These are phyloP conservation scores for Xylaria sp. DNA, from an alignment of 2,329 filamentous ascomycete genomes.

Conservation along the genomic window DNA sequence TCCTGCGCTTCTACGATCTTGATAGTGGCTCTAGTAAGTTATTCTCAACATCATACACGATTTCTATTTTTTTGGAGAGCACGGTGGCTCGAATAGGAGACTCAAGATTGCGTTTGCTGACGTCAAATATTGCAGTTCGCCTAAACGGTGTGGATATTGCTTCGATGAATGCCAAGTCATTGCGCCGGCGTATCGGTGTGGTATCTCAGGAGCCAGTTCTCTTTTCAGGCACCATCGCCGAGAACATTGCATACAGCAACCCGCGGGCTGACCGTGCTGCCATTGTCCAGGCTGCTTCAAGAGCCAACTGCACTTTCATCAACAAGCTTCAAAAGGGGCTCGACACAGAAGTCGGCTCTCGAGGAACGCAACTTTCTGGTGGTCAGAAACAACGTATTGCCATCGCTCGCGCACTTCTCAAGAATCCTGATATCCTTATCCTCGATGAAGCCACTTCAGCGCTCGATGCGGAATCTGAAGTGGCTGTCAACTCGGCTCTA, in stretches of 20 bases:
- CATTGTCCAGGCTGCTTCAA: slow-evolving; percentile 78
- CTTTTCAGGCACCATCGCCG: slow-evolving; percentile 76
- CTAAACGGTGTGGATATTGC: slow-evolving; percentile 82
- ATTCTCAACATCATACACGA: background rate
- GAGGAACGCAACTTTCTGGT: slow-evolving; percentile 88
- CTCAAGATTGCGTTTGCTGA: background rate
- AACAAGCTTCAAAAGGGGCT: slow-evolving; percentile 93
- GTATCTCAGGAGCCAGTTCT: slow-evolving; percentile 94
- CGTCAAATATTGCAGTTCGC: slow-evolving; percentile 45
- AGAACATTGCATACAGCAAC: slow-evolving; percentile 88
- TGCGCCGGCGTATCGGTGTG: slow-evolving; percentile 87
- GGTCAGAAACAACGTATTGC: slow-evolving; percentile 98
- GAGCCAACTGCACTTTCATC: slow-evolving; percentile 95
- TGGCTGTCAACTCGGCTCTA: slow-evolving; percentile 87
- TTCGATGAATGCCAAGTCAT: slow-evolving; percentile 85
- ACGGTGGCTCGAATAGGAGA: background rate
- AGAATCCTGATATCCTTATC: slow-evolving; percentile 93
- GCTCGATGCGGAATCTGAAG: slow-evolving; percentile 93
- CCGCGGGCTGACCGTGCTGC: slow-evolving; percentile 72
- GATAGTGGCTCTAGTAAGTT: slow-evolving; percentile 52
- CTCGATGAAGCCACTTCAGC: slow-evolving; percentile 95
- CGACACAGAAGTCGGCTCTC: slow-evolving; percentile 86
- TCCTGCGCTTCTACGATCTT: slow-evolving; percentile 87
- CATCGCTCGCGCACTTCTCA: slow-evolving; percentile 89
- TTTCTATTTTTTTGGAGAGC: background rate